Base-by-base conservation (phyloP, 768 basidiomycete genomes). In the Chlorophyllum brunneum region DNA sequence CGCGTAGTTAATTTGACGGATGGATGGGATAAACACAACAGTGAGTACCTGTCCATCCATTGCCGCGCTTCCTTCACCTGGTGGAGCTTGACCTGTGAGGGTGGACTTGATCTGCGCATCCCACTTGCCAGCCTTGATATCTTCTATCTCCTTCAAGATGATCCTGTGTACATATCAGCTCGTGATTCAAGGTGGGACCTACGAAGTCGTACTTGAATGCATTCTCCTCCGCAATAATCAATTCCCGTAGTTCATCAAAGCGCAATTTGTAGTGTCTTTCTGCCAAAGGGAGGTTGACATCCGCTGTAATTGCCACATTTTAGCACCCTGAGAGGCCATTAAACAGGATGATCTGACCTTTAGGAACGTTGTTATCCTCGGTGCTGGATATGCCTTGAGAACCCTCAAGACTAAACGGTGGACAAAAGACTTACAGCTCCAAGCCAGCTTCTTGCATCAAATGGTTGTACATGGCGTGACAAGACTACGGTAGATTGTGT, bases 91-190 rank as follows among this genome's bases (percentile, higher is more conserved):
- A 29, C 61, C 61, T 70, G 62, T 50, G 4, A 63, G 48, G 31
- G 56, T 73, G 58, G 51, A 62, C 61, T 54, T 59, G 15, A 86
- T 78, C 58, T 68, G 69, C 43, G 74, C 71, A 59, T 88, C 86
- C 79, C 83, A 82, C 47, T 68, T 66, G 1, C 90, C 89, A 10
- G 76, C 70, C 23, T 84, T 82, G 55, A 93, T 87, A 2, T 82
- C 81, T 44, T 88, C 81, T 39, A 94, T 89, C 67, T 95, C 92
- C 2, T 76, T 68, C 16, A 84, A 74, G 11, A 93, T 72, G 29
- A 67, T 68, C 66, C 91, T 92, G 54, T 5, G 23, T 9, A n/a
- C 7, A 16, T 43, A 51, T 56, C 16, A 58, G 45, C 22, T n/a
- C 3, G 24, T 44, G 10, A 40, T 9, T 10, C n/a, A 42, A 24